Percentiles rank a stretch among this genome's conserved stretches.
phyloP scores from a whole-genome alignment of 2,329 filamentous ascomycete genomes.

The Arthrobotrys sinensis region DNA sequence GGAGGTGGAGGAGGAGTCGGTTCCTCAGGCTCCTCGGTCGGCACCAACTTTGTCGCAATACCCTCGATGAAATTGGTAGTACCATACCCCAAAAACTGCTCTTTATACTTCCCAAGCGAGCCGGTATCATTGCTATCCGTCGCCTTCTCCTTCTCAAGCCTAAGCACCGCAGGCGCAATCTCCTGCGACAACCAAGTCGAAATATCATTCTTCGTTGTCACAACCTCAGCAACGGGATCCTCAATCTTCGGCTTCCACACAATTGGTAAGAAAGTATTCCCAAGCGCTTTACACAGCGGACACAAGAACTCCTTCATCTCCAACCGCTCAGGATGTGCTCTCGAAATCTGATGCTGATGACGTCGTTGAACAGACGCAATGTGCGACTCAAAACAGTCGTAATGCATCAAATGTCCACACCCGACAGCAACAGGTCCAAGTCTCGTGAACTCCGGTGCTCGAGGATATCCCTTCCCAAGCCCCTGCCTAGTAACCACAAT shows the following conservation, averaged over 20 bases:
- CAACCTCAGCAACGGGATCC: constrained; percentile 82
- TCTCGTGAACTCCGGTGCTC: constrained; percentile 63
- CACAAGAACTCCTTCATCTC: constrained; percentile 89
- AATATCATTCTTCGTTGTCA: constrained; percentile 76
- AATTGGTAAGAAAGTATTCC: constrained; percentile 94
- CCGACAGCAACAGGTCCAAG: constrained; percentile 86
- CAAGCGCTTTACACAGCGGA: constrained; percentile 94
- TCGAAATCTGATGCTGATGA: constrained; percentile 91
- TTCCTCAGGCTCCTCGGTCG: constrained; percentile 61
- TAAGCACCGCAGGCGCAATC: constrained; percentile 71
- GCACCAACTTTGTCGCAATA: constrained; percentile 68
- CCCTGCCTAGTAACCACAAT: constrained; percentile 83
- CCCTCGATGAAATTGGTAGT: constrained; percentile 71
- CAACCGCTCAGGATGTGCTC: constrained; percentile 89
- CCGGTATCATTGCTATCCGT: constrained; percentile 65
- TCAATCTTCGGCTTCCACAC: constrained; percentile 90
- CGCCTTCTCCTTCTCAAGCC: constrained; percentile 69
- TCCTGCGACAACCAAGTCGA: constrained; percentile 78
- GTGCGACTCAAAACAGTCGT: constrained; percentile 93
- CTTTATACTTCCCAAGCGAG: constrained; percentile 68
- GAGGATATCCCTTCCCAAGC: constrained; percentile 89
- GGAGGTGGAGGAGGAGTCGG: constrained; percentile 6
- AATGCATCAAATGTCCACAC: constrained; percentile 99
- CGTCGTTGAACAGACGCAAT: constrained; percentile 85
- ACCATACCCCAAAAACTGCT: constrained; percentile 72